These are phyloP conservation scores for Quillaja saponaria DNA, from an alignment of 306 rosid genomes.

Conservation along the genomic window DNA sequence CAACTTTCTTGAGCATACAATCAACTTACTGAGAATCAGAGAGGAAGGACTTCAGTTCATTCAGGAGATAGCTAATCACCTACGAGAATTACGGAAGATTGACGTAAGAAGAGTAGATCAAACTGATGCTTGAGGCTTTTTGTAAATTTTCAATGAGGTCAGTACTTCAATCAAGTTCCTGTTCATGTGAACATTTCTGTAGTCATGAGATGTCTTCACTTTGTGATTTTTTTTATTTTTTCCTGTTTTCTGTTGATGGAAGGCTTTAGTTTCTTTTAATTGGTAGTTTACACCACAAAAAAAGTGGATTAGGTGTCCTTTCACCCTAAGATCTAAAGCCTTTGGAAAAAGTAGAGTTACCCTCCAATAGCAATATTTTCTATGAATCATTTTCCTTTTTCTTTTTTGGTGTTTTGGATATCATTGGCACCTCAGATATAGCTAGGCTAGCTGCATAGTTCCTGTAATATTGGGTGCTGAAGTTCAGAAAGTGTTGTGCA, in stretches of 20 bases:
- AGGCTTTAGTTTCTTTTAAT: slow-evolving; percentile 2
- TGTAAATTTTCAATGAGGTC: slow-evolving; percentile 40
- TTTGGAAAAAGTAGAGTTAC: no score
- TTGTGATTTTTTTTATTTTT: not conserved
- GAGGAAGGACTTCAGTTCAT: slow-evolving; percentile 67
- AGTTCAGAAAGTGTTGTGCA: no score
- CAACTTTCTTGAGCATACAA: slow-evolving; percentile 59
- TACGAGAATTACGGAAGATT: slow-evolving; percentile 60
- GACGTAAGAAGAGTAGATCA: slow-evolving; percentile 45
- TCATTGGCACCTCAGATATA: no score
- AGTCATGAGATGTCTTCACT: no score
- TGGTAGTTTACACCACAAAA: slow-evolving; percentile 5
- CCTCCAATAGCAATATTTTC: no score
- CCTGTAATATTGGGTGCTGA: no score
- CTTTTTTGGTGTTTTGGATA: no score
- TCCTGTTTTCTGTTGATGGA: not conserved
- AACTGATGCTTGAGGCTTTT: slow-evolving; percentile 39
- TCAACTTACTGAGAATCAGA: slow-evolving; percentile 55
- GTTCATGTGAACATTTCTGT: no score
- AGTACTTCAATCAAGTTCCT: slow-evolving; percentile 26
- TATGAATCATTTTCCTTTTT: no score
- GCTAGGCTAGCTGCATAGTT: no score
- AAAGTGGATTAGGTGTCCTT: not conserved
- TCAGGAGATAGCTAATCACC: slow-evolving; percentile 68
- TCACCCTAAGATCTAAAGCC: no score